Percentiles rank a stretch among this genome's conserved stretches.
These are phyloP conservation scores for Primulina eburnea DNA, from an alignment of 257 asterid genomes.

Conservation along the genomic window DNA sequence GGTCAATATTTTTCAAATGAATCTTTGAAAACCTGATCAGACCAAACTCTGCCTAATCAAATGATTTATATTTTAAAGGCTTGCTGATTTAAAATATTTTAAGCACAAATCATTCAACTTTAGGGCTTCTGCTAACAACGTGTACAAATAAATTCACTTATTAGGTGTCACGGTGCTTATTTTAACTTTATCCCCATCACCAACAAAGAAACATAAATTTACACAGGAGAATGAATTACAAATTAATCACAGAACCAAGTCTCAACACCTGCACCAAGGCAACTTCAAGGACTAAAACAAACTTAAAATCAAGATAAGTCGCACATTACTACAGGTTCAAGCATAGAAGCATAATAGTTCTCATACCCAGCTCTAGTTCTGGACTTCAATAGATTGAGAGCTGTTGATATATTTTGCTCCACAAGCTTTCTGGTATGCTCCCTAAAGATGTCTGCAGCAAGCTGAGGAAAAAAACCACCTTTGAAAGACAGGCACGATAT, in stretches of 20 bases:
- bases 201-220: background rate
- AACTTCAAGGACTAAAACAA: background rate
- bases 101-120: background rate
- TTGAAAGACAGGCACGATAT: conserved; percentile 10
- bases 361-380: conserved; percentile 68
- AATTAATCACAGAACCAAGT: conserved; percentile 12
- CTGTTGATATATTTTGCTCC: conserved; percentile 69
- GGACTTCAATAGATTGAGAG: conserved; percentile 68
- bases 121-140: background rate
- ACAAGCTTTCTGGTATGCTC: conserved; percentile 85
- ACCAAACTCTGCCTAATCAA: background rate
- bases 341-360: conserved; percentile 13
- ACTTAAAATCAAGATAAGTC: conserved; percentile 1
- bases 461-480: conserved; percentile 41
- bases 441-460: conserved; percentile 88
- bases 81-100: background rate
- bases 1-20: background rate
- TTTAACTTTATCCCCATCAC: background rate
- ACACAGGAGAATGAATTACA: conserved; percentile 9
- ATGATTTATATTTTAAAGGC: conserved; percentile 10
- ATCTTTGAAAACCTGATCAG: conserved; percentile 12
- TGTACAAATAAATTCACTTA: background rate
- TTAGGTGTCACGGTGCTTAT: background rate
- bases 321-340: conserved; percentile 20
- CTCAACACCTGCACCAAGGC: conserved; percentile 8